Percentiles rank a stretch among this genome's conserved stretches.
phyloP scores from a whole-genome alignment of 2,329 filamentous ascomycete genomes.

The Monosporascus sp. region DNA sequence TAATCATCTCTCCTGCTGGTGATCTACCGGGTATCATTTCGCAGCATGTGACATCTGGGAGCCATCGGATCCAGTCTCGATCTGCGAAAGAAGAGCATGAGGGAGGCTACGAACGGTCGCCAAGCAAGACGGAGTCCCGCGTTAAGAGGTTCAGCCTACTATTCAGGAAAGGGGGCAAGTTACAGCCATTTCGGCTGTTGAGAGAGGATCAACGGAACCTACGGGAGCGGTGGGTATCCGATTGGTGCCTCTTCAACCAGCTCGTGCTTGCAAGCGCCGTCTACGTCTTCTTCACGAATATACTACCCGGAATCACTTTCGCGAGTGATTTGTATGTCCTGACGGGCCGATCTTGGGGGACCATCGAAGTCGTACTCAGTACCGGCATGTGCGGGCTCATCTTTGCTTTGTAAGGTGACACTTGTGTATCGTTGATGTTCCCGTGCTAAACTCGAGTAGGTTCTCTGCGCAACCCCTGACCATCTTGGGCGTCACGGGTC shows the following conservation, averaged over 20 bases:
- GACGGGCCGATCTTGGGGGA: constrained; percentile 59
- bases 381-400: constrained; percentile 59
- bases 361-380: constrained; percentile 62
- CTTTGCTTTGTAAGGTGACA: constrained; percentile 49
- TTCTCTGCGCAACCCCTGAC: constrained; percentile 58
- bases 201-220: constrained; percentile 43
- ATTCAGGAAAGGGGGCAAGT: constrained; percentile 33
- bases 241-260: constrained; percentile 58
- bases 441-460: constrained; percentile 14
- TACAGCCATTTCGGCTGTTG: constrained; percentile 48
- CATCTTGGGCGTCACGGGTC: constrained; percentile 60
- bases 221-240: constrained; percentile 41
- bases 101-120: not conserved
- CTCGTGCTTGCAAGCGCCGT: constrained; percentile 57
- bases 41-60: not conserved
- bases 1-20: not conserved
- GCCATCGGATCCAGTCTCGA: not conserved
- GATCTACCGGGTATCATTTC: not conserved
- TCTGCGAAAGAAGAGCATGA: not conserved
- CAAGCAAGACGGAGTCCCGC: not conserved
- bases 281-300: constrained; percentile 63
- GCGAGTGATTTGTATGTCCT: constrained; percentile 58
- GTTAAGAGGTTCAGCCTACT: constrained; percentile 9
- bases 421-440: not conserved
- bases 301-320: constrained; percentile 62